These are phyloP conservation scores for Leptographium procerum DNA, from an alignment of 2,329 filamentous ascomycete species.

Conservation along the genomic window DNA sequence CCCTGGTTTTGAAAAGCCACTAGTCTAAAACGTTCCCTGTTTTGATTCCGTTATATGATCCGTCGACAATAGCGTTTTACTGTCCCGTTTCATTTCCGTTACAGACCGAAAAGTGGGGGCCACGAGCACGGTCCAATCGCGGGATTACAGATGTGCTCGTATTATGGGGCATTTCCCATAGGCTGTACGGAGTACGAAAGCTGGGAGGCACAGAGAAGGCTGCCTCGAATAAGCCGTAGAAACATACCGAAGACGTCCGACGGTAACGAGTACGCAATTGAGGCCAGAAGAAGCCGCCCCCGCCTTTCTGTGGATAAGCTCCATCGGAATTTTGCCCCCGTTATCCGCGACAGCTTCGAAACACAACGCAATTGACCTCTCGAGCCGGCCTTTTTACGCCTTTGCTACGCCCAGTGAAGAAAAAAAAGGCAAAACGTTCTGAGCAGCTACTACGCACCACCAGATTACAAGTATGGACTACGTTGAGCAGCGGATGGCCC, in stretches of 20 bases:
- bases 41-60: not conserved
- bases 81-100: not conserved
- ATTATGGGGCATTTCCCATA: no score
- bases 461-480: no score
- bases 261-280: not conserved
- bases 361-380: not conserved
- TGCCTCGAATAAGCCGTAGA: no score
- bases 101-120: not conserved
- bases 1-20: no score
- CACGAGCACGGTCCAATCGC: not conserved
- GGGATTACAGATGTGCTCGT: not conserved
- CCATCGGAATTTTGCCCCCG: not conserved
- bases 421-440: no score
- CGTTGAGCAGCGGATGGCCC: constrained; percentile 42
- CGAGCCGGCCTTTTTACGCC: not conserved
- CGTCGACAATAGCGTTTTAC: not conserved
- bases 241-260: not conserved
- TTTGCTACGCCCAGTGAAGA: not conserved
- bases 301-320: not conserved
- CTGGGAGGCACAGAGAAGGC: no score
- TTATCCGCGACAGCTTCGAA: not conserved
- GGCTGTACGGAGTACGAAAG: no score
- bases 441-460: not conserved
- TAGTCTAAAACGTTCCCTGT: no score
- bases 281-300: not conserved